Evolutionary conservation across 352 stramenopile species (phyloP).

Genomic region (Globisporangium yorkense): DNA sequence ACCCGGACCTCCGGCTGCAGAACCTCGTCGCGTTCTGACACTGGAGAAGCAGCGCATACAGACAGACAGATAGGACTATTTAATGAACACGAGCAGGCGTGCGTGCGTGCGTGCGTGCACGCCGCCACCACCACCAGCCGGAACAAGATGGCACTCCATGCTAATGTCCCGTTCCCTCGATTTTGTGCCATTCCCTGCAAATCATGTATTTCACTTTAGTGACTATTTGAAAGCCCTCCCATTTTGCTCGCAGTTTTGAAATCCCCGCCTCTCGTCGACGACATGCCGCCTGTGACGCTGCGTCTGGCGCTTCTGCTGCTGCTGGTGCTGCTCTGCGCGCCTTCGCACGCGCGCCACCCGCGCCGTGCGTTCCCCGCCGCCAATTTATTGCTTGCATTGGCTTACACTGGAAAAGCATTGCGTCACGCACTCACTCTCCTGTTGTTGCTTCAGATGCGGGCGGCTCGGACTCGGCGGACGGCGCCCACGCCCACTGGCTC

Average conservation of each 20-base stretch:
- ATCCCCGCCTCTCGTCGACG: neutral
- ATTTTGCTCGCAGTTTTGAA: neutral
- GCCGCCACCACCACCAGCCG: neutral
- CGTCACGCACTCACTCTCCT: neutral
- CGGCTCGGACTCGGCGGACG: neutral
- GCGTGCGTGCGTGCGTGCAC: too few relatives aligned
- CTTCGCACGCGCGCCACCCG: neutral
- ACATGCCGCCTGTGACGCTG: neutral
- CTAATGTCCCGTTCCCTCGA: neutral
- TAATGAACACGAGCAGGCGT: neutral
- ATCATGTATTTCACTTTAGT: neutral
- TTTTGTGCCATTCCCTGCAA: neutral
- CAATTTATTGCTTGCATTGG: neutral
- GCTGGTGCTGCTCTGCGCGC: neutral
- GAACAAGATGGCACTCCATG: too few relatives aligned
- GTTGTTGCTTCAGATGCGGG: neutral
- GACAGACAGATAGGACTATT: conserved; percentile 2
- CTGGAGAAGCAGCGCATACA: neutral
- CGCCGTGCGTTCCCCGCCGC: neutral
- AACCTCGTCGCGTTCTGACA: conserved; percentile 23
- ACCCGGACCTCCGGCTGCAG: conserved; percentile 22
- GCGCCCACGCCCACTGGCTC: conserved; percentile 28
- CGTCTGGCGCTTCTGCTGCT: neutral
- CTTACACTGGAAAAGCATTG: neutral
- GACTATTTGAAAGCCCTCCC: neutral